Evolutionary conservation across 129 eudicot genomes (phyloP), one percentile per base, ranked within the genome.

Genomic region (Flaveria linearis): DNA sequence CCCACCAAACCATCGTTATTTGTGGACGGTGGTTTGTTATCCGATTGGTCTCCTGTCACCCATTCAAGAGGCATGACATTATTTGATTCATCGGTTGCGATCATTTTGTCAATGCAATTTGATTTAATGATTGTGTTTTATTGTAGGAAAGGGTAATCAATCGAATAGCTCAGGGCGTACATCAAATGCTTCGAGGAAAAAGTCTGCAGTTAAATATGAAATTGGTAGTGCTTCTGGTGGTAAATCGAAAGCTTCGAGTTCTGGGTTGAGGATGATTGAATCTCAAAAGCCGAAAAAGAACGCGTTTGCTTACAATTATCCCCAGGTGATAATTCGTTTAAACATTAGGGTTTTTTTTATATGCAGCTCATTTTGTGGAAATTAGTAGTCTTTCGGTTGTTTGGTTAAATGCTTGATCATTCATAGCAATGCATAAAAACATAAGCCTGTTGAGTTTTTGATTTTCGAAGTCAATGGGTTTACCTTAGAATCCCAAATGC

Each of bases 21-120:
- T 46, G 91, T 89, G 2, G 84, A 89, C 55, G 96, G 97, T 55
- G 97, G 97, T 64, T 41, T 87, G 4, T 84, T 92, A 74, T 80
- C 89, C 60, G 93, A 89, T 82, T 91, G 88, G 91, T 76, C 83
- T 41, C 73, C 86, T 22, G 9, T 82, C 52, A 80, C 91, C 26
- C 84, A 88, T 75, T 82, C 97, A 25, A 81, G 69, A 84, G 97
- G 94, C 82, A 52, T 79, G 13, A 60, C 58, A 25, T 58, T 10
- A 20, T 57, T 28, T 0, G n/a, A 47, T 68, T 10, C 52, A 56
- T 33, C 70, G 8, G 30, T 78, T 15, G 10, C 11, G 4, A 16
- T 36, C 15, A 64, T 16, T 15, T 26, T 76, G 14, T 12, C 9
- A 64, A 70, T 28, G 22, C 52, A 14, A 36, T 64, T 52, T 26